A percentile compares a stretch with the other conserved stretches of the same genome.
These are phyloP conservation scores for Ascochyta clinopodiicola DNA, from an alignment of 2,329 filamentous ascomycete species.

Conservation along the genomic window DNA sequence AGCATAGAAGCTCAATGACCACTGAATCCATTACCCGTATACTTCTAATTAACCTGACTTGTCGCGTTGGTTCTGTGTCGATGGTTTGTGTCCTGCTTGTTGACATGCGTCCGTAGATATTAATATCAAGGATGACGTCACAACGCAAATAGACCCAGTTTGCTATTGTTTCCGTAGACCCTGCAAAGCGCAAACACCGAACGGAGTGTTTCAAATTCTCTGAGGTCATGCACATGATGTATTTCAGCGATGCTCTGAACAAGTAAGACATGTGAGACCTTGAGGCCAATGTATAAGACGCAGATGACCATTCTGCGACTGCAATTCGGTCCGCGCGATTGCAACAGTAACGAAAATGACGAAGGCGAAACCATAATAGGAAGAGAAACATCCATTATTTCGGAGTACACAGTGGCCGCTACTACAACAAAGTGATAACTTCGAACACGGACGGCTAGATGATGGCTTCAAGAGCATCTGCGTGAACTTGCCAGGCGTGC, in stretches of 20 bases:
- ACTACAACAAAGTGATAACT: neutral
- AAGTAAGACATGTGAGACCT: too few relatives aligned
- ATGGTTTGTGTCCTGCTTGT: neutral
- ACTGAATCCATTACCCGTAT: neutral
- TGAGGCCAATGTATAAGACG: too few relatives aligned
- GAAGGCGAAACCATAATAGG: too few relatives aligned
- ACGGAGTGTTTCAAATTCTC: neutral
- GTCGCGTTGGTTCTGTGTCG: neutral
- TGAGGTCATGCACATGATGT: neutral
- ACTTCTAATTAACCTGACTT: neutral
- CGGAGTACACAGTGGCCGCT: neutral
- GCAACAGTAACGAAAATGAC: too few relatives aligned
- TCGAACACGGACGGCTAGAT: neutral
- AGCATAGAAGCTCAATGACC: neutral
- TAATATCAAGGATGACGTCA: too few relatives aligned
- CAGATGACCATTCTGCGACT: too few relatives aligned
- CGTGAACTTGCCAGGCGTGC: neutral
- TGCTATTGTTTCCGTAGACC: neutral
- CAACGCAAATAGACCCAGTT: neutral
- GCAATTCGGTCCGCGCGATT: neutral
- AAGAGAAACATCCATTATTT: neutral
- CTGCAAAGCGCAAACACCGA: neutral
- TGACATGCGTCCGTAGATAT: neutral
- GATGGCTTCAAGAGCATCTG: neutral
- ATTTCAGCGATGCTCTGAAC: neutral